Evolutionary conservation across 805 yeast species (phyloP).

Genomic region (Pichia ethanolica): DNA sequence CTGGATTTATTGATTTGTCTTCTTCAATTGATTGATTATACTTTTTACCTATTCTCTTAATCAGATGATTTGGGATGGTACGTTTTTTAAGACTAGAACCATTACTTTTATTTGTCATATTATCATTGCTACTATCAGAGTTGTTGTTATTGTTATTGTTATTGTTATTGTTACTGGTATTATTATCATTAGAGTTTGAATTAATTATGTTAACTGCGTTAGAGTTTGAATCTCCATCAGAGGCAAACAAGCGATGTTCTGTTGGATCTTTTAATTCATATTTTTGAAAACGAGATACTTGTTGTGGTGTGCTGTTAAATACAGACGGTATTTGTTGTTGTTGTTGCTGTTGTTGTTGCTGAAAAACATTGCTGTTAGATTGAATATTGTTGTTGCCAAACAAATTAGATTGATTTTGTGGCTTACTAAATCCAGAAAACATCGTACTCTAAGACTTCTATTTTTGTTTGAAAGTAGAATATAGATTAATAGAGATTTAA

Average conservation of each 20-base stretch:
- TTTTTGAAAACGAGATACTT: conserved; percentile 15
- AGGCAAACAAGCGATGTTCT: background rate
- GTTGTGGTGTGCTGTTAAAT: background rate
- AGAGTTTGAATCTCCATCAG: background rate
- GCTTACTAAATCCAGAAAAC: background rate
- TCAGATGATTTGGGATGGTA: conserved; percentile 38
- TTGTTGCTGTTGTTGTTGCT: conserved; percentile 6
- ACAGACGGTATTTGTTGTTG: conserved; percentile 7
- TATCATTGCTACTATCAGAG: background rate
- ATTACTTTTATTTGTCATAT: too few relatives aligned
- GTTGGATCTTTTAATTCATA: conserved; percentile 10
- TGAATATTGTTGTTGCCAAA: background rate
- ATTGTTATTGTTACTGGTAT: too few relatives aligned
- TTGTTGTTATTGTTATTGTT: background rate
- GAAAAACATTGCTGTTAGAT: background rate
- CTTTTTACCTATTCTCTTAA: conserved; percentile 33
- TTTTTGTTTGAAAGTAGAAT: too few relatives aligned
- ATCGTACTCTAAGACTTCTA: too few relatives aligned
- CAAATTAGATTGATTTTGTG: background rate
- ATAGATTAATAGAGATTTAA: too few relatives aligned
- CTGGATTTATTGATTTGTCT: conserved; percentile 16
- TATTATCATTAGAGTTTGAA: background rate
- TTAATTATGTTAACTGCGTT: background rate
- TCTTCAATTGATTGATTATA: conserved; percentile 25
- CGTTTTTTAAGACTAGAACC: conserved; percentile 33